Evolutionary conservation across 73 alveolate species (phyloP).

Genomic region (Paramecium sexaurelia): DNA sequence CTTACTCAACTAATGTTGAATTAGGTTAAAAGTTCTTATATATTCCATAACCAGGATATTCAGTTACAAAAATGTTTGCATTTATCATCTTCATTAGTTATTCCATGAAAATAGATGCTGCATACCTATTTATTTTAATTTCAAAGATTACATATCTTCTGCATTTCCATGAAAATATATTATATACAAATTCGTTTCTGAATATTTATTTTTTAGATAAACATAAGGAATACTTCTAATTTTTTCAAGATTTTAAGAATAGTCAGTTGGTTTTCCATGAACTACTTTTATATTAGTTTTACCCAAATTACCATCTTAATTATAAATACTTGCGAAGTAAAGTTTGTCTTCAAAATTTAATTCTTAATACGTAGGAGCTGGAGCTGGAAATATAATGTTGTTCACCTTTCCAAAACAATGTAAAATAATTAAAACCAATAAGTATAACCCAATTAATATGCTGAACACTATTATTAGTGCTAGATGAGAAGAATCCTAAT

Average conservation of each 20-base stretch:
- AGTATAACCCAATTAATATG: neutral
- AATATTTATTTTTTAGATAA: neutral
- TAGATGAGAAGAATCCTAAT: neutral
- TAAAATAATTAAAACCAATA: neutral
- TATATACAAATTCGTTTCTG: neutral
- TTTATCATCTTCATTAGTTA: neutral
- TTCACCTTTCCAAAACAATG: neutral
- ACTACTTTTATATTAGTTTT: neutral
- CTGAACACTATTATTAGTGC: neutral
- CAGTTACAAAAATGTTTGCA: neutral
- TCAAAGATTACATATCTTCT: neutral
- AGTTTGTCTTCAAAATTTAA: neutral
- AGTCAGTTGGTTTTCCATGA: neutral
- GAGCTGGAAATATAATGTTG: neutral
- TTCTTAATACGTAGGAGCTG: neutral
- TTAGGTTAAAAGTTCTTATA: neutral
- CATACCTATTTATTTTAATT: neutral
- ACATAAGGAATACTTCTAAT: neutral
- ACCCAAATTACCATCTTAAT: neutral
- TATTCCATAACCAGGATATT: constrained; percentile 56
- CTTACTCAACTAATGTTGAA: neutral
- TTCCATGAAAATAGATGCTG: neutral
- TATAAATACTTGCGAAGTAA: neutral
- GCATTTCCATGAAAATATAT: constrained; percentile 12
- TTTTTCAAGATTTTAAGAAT: neutral